Evolutionary conservation across 1,139 yeast species (phyloP).

Genomic region (Pichia sp.): DNA sequence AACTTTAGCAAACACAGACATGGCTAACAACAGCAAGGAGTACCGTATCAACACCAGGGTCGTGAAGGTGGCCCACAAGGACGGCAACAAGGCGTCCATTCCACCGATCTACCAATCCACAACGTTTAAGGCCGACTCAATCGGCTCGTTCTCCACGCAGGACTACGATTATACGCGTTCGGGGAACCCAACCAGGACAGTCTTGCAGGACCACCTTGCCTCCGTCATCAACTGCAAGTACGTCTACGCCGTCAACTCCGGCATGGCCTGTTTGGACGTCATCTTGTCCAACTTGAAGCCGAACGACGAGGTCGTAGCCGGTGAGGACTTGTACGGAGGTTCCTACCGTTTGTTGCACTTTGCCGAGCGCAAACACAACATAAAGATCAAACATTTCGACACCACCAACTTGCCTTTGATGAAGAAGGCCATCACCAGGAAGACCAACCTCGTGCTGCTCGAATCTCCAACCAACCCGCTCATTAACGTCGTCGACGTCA

Average conservation of each 20-base stretch:
- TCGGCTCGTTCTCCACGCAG: slow-evolving; percentile 58
- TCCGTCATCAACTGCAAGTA: slow-evolving; percentile 70
- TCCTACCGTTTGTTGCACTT: slow-evolving; percentile 80
- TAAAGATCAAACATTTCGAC: slow-evolving; percentile 72
- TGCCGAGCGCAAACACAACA: slow-evolving; percentile 60
- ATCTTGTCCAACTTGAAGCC: slow-evolving; percentile 62
- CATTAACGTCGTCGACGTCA: slow-evolving; percentile 79
- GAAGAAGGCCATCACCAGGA: slow-evolving; percentile 45
- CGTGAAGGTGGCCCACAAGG: slow-evolving; percentile 61
- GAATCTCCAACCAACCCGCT: slow-evolving; percentile 93
- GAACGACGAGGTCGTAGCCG: slow-evolving; percentile 85
- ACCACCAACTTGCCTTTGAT: slow-evolving; percentile 68
- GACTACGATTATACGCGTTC: slow-evolving; percentile 88
- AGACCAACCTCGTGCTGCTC: slow-evolving; percentile 70
- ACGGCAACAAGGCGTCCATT: slow-evolving; percentile 75
- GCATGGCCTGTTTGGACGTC: slow-evolving; percentile 90
- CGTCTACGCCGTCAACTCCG: slow-evolving; percentile 79
- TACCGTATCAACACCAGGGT: slow-evolving; percentile 67
- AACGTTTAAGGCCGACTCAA: slow-evolving; percentile 79
- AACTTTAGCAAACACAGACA: background rate
- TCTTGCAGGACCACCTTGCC: slow-evolving; percentile 70
- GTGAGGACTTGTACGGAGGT: slow-evolving; percentile 92
- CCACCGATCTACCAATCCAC: slow-evolving; percentile 92
- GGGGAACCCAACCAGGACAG: slow-evolving; percentile 91
- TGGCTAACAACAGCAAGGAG: background rate